phyloP scores from a whole-genome alignment of 2,329 filamentous ascomycete species.

The Aspergillus pseudoglaucus region DNA sequence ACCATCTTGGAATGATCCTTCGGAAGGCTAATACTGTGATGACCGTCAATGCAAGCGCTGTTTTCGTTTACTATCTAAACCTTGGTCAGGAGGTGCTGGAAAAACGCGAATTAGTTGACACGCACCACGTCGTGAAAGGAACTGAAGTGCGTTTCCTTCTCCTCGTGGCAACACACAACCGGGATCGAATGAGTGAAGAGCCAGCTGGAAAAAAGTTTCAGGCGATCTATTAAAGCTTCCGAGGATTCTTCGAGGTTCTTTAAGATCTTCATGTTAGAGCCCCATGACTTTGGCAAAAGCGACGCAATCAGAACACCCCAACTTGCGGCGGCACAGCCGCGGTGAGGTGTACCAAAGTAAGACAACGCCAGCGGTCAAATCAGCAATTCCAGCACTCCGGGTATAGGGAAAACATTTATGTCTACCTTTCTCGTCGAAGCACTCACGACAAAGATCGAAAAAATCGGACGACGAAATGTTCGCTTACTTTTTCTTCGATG shows the following conservation, averaged over 20 bases:
- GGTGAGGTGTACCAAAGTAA: not conserved
- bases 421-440: not conserved
- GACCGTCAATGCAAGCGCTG: not conserved
- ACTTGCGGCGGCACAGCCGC: not conserved
- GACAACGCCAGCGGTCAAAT: not conserved
- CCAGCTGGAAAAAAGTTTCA: not conserved
- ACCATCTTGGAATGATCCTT: not conserved
- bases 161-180: not conserved
- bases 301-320: not conserved
- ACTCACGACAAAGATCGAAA: not conserved
- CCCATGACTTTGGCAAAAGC: not conserved
- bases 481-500: not conserved
- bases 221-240: not conserved
- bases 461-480: not conserved
- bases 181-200: not conserved
- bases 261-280: not conserved
- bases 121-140: too few relatives aligned
- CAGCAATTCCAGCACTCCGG: not conserved
- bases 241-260: not conserved
- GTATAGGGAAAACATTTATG: not conserved
- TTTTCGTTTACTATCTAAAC: not conserved
- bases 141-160: not conserved
- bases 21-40: not conserved
- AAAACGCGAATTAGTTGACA: not conserved
- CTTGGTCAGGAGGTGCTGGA: not conserved